Conservation (phyloP, 768 basidiomycete genomes). For the Cystofilobasidium bisporidii region DNA sequence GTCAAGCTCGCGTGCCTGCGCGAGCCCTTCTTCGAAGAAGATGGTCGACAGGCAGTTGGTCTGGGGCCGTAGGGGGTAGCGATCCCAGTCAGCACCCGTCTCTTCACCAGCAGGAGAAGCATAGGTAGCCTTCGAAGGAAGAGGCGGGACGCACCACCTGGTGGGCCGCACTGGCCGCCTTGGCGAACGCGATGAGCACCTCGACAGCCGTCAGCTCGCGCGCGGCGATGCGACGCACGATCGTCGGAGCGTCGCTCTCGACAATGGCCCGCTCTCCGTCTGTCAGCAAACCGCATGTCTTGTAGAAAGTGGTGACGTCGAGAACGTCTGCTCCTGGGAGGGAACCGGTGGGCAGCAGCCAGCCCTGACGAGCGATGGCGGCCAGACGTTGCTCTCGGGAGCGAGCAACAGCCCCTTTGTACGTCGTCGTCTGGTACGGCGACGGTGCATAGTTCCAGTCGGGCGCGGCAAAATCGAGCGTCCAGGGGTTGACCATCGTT, state of each 20-base stretch:
- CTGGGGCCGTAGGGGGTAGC: slow-evolving; percentile 44
- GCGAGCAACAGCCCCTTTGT: neutral
- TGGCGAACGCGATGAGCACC: slow-evolving; percentile 66
- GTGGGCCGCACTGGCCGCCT: slow-evolving; percentile 68
- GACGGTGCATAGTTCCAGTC: slow-evolving; percentile 8
- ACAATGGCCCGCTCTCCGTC: slow-evolving; percentile 2
- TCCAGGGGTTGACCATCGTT: slow-evolving; percentile 1
- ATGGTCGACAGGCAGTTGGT: slow-evolving; percentile 75
- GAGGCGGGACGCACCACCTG: slow-evolving; percentile 50
- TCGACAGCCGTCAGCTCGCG: slow-evolving; percentile 56
- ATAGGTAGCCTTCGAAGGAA: no score
- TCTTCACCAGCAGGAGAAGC: no score
- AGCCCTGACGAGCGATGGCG: slow-evolving; percentile 5
- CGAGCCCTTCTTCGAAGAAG: slow-evolving; percentile 63
- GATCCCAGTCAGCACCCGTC: no score
- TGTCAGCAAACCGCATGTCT: neutral
- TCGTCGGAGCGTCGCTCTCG: slow-evolving; percentile 12
- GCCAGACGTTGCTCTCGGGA: neutral
- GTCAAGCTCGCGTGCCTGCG: slow-evolving; percentile 58
- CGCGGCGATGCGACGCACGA: slow-evolving; percentile 51
- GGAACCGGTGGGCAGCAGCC: neutral
- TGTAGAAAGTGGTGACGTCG: slow-evolving; percentile 2
- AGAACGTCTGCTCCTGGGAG: neutral
- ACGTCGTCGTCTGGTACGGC: neutral
- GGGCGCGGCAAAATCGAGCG: slow-evolving; percentile 1